These are phyloP conservation scores for Boletus edulis DNA, from an alignment of 768 basidiomycete species.

Conservation along the genomic window DNA sequence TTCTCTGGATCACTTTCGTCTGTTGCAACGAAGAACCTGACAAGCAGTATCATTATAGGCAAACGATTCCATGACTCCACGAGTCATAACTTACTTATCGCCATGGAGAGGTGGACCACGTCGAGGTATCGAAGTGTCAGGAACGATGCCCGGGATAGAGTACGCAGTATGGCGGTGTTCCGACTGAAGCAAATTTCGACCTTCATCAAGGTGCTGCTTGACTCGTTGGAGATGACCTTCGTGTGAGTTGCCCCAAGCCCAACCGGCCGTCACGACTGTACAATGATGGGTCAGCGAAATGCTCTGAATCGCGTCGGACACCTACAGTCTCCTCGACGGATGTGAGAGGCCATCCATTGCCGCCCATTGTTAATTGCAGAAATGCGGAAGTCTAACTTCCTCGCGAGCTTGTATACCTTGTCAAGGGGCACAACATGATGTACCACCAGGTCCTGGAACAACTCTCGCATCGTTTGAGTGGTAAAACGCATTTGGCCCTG, in stretches of 20 bases:
- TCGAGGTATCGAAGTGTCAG: constrained; percentile 8
- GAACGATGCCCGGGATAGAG: constrained; percentile 15
- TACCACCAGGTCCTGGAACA: constrained; percentile 23
- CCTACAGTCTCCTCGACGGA: constrained; percentile 40
- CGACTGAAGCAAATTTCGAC: constrained; percentile 27
- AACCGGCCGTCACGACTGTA: constrained; percentile 27
- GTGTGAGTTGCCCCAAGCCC: constrained; percentile 33
- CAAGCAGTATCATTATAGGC: background rate
- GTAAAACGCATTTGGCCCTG: constrained; percentile 30
- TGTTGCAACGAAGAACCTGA: constrained; percentile 33
- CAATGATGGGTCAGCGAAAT: background rate
- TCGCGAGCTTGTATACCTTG: constrained; percentile 23
- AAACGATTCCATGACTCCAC: background rate
- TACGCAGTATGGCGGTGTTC: constrained; percentile 13
- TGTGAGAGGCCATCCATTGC: constrained; percentile 38
- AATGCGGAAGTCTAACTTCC: constrained; percentile 21
- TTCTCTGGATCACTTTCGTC: constrained; percentile 37
- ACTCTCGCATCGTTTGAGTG: constrained; percentile 13
- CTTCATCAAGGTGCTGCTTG: constrained; percentile 27
- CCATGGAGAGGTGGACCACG: constrained; percentile 15
- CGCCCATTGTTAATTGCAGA: constrained; percentile 26
- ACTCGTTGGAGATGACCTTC: constrained; percentile 34
- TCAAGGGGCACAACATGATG: constrained; percentile 25
- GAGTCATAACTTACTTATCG: constrained; percentile 14
- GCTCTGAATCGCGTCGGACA: background rate